phyloP scores from a whole-genome alignment of 176 grass and related monocot species.

The Carex cristatella region DNA sequence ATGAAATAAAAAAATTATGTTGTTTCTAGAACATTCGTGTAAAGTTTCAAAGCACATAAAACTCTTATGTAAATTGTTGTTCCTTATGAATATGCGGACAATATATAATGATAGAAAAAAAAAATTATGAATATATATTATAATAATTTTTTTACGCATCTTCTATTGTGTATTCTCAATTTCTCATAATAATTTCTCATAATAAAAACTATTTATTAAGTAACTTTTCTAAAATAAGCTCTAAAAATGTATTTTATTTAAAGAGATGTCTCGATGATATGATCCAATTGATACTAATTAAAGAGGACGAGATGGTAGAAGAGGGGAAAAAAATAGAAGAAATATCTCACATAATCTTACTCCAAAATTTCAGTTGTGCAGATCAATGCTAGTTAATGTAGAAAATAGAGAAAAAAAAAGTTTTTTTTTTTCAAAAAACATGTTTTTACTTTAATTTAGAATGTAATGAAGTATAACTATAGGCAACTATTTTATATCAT shows the following conservation, averaged over 20 bases:
- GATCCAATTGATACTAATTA: background rate
- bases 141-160: background rate
- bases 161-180: background rate
- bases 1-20: background rate
- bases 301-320: background rate
- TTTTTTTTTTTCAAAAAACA: no score
- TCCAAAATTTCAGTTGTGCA: background rate
- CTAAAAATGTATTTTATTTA: background rate
- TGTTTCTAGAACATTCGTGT: background rate
- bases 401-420: background rate
- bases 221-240: background rate
- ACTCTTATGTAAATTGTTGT: background rate
- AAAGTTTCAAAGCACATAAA: background rate
- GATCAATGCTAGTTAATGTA: background rate
- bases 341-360: background rate
- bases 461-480: background rate
- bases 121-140: background rate
- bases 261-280: background rate
- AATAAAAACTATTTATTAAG: background rate
- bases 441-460: background rate
- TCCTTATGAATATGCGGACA: background rate
- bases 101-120: background rate
- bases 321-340: background rate
- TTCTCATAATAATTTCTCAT: background rate
- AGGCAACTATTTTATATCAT: background rate